Evolutionary conservation across 768 basidiomycete species (phyloP), one percentile per base, ranked within the genome.

Genomic region (Rubroboletus pulcherrimus): DNA sequence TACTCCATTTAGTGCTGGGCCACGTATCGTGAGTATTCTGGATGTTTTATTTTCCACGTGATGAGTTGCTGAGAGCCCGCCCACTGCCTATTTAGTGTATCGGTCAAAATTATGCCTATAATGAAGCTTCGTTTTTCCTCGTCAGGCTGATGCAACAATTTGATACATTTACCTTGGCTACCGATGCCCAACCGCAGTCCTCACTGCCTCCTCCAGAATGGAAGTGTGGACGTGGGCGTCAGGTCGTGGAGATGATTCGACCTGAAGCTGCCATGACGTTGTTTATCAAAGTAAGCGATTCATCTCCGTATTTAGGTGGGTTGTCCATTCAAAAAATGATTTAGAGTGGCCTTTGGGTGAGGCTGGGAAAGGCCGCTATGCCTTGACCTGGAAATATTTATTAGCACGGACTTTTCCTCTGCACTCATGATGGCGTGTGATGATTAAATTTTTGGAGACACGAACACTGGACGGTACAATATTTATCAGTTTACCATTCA

Each of bases 81-180:
- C 56, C 58, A 59, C 49, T 49, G 38, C 63, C 40, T 48, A 24
- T 47, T 55, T 35, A 88, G 86, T 88, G 86, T 61, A 69, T 89
- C 19, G 85, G 85, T 11, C 84, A 87, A 66, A 84, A 87, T 62
- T 89, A 89, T 55, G 88, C 87, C 6, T 85, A 85, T 63, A 88
- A 88, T 65, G 84, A 89, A 70, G 82, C 83, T 46, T 82, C 85
- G n/a, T 89, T 81, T 64, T 82, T 89, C 69, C 78, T 89, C 41
- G 81, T 84, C 10, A 77, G 84, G 31, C 71, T 90, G 35, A 71
- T 90, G 48, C 88, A 90, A 63, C 78, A 76, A 24, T 88, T 83
- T 58, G 80, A 83, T 57, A 72, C 76, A 4, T 81, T 89, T 58
- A 75, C 79, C 15, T 71, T 90, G 35, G 81, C 83, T 1, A 66